A percentile compares a stretch with the other conserved stretches of the same genome.
phyloP scores from a whole-genome alignment of 768 basidiomycete species.

The Suillus hirtellus region DNA sequence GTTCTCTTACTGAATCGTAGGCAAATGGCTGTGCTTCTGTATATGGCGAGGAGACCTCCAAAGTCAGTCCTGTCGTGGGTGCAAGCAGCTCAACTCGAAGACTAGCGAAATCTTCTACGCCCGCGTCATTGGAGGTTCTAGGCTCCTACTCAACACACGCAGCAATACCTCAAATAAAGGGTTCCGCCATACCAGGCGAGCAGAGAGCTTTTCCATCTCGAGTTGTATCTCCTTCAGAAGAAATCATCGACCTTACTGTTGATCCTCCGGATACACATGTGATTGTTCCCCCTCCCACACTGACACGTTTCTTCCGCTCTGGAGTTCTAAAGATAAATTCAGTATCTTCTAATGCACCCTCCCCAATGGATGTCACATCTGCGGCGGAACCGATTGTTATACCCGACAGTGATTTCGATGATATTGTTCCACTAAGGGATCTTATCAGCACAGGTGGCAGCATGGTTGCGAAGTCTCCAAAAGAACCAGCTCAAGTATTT shows the following conservation, averaged over 20 bases:
- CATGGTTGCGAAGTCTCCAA: not conserved
- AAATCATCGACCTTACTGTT: constrained; percentile 15
- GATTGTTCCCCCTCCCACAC: constrained; percentile 19
- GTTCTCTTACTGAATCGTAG: not conserved
- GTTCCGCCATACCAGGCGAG: not conserved
- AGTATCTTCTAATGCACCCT: constrained; percentile 1
- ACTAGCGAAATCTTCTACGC: not conserved
- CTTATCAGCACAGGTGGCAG: not conserved
- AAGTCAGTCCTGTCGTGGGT: not conserved
- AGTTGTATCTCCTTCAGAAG: constrained; percentile 1
- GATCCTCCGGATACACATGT: constrained; percentile 3
- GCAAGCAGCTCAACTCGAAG: not conserved
- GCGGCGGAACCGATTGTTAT: not conserved
- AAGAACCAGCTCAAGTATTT: not conserved
- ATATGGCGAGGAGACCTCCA: not conserved
- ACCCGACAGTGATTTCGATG: not conserved
- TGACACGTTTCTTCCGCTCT: constrained; percentile 25
- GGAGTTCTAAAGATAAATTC: constrained; percentile 22
- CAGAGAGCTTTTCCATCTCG: not conserved
- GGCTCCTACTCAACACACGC: not conserved
- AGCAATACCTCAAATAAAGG: not conserved
- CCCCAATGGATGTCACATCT: not conserved
- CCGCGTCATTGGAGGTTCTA: not conserved
- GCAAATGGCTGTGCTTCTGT: not conserved
- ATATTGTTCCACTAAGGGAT: not conserved